Evolutionary conservation across 208 protist genomes (phyloP).

Genomic region (Crithidia sp.): DNA sequence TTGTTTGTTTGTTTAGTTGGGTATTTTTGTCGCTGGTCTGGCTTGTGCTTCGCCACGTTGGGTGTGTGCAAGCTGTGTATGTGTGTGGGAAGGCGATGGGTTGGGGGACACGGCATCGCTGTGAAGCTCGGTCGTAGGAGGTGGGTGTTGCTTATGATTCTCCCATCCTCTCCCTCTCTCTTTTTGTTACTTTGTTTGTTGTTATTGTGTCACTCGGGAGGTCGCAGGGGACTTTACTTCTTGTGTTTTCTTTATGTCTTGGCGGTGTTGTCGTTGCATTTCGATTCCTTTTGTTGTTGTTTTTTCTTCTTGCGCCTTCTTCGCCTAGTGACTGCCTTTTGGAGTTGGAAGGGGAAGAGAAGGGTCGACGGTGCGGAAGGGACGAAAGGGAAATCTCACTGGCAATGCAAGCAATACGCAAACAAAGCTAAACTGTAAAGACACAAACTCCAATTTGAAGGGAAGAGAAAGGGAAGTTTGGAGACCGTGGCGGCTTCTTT

Average conservation of each 20-base stretch:
- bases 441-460: too few species aligned
- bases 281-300: constrained; percentile 15
- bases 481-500: too few species aligned
- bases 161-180: neutral
- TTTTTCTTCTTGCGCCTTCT: neutral
- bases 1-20: constrained; percentile 1
- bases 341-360: too few species aligned
- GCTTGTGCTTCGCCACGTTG: neutral
- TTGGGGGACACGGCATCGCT: too few species aligned
- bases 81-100: neutral
- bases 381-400: too few species aligned
- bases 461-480: too few species aligned
- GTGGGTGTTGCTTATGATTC: neutral
- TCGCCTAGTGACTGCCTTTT: too few species aligned
- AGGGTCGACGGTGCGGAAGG: too few species aligned
- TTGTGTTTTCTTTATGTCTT: neutral
- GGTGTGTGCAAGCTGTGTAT: neutral
- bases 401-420: too few species aligned
- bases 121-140: too few species aligned
- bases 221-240: neutral
- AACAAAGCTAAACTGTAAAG: too few species aligned
- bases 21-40: neutral
- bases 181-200: neutral
- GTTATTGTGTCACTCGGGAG: neutral
- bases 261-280: too few species aligned